phyloP scores from a whole-genome alignment of 768 basidiomycete genomes.

The Leccinellum luteum region DNA sequence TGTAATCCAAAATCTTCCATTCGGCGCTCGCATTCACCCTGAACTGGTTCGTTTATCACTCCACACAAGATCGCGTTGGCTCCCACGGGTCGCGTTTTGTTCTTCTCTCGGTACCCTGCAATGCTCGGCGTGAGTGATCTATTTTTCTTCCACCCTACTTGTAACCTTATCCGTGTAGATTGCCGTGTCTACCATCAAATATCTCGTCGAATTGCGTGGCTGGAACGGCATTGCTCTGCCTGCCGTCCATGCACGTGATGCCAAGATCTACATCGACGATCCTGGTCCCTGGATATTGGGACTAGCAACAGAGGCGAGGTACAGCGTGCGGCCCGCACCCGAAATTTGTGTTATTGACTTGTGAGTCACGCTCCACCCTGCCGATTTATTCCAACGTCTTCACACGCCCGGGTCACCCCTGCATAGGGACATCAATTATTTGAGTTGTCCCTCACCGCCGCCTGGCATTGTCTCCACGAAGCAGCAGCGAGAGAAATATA shows the following conservation, averaged over 20 bases:
- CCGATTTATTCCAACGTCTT: slow-evolving; percentile 2
- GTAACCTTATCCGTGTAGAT: slow-evolving; percentile 41
- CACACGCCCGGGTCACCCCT: slow-evolving; percentile 1
- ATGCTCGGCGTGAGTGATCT: slow-evolving; percentile 72
- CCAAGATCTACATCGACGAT: slow-evolving; percentile 92
- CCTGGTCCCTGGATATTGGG: slow-evolving; percentile 97
- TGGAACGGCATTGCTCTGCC: slow-evolving; percentile 88
- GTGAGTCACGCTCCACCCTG: slow-evolving; percentile 41
- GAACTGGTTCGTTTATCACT: not conserved
- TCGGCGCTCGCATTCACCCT: not conserved
- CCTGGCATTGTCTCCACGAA: slow-evolving; percentile 70
- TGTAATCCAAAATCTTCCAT: not conserved
- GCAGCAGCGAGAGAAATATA: slow-evolving; percentile 77
- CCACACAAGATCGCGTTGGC: slow-evolving; percentile 72
- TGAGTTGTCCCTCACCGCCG: slow-evolving; percentile 83
- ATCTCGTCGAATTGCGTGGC: slow-evolving; percentile 87
- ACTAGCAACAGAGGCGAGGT: slow-evolving; percentile 79
- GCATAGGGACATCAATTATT: slow-evolving; percentile 71
- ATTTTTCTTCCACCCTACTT: not conserved
- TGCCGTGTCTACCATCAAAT: slow-evolving; percentile 87
- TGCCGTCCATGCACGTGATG: slow-evolving; percentile 84
- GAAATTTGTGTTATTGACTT: slow-evolving; percentile 89
- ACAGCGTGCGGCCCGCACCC: slow-evolving; percentile 66
- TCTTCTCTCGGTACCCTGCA: slow-evolving; percentile 85
- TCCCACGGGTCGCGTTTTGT: slow-evolving; percentile 82